Percentiles rank a stretch among this genome's conserved stretches.
These are phyloP conservation scores for Komagataella ulmi DNA, from an alignment of 805 yeast species.

Conservation along the genomic window DNA sequence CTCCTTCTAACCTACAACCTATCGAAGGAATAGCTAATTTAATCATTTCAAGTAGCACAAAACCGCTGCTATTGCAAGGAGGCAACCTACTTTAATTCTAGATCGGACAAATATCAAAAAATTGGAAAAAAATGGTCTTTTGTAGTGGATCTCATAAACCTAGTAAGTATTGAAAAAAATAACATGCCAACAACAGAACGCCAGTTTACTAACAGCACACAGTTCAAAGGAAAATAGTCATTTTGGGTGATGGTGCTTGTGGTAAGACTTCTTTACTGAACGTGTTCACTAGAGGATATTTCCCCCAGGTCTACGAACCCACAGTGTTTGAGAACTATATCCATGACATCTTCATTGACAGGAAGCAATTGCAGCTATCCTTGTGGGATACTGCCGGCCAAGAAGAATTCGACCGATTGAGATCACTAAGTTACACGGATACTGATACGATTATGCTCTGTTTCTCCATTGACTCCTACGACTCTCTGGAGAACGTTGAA, in stretches of 20 bases:
- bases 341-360: slow-evolving; percentile 92
- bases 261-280: slow-evolving; percentile 92
- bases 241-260: slow-evolving; percentile 96
- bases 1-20: background rate
- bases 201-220: background rate
- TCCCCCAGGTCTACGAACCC: slow-evolving; percentile 97
- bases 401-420: slow-evolving; percentile 90
- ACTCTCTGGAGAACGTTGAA: slow-evolving; percentile 89
- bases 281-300: slow-evolving; percentile 93
- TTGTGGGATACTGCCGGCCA: slow-evolving; percentile 99
- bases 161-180: background rate
- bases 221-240: slow-evolving; percentile 76
- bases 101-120: background rate
- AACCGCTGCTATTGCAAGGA: background rate
- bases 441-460: slow-evolving; percentile 96
- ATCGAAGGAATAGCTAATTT: background rate
- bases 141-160: background rate
- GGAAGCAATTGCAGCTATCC: slow-evolving; percentile 82
- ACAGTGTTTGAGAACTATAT: slow-evolving; percentile 96
- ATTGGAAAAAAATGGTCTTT: background rate
- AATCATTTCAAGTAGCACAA: background rate
- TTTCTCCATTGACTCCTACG: slow-evolving; percentile 87
- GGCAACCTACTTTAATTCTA: background rate
- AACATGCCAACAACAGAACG: background rate
- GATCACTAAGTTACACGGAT: slow-evolving; percentile 87